Base-by-base conservation (phyloP, 2,329 filamentous ascomycete species). In the Aureobasidium sp. region DNA sequence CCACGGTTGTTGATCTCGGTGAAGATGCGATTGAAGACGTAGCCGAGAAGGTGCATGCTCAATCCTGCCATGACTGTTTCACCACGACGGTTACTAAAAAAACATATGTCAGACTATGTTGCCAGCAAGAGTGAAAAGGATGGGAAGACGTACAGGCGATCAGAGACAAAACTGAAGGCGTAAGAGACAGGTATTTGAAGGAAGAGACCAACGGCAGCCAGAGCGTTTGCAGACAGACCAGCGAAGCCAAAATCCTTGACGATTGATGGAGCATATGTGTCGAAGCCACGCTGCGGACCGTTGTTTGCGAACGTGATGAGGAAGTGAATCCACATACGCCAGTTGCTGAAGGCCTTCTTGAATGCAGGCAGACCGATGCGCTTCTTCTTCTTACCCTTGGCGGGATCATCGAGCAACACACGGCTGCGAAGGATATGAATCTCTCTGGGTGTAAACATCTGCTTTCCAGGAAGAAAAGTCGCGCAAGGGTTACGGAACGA, bases 1-100 rank as follows among this genome's bases (percentile, higher is more conserved):
- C 74, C 72, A 7, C 68, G 68, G 30, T 63, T 63, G 16, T 60
- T 61, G 17, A 75, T 59, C 53, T 74, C 71, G 0, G 76, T 77
- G 59, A 79, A 79, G 58, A 68, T 68, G 17, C 76, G 74, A 61
- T 79, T 79, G 65, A 79, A 74, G 49, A 79, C 67, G 56, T 79
- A 79, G 40, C 75, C 77, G 6, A 79, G 62, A 24, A 79, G 59
- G 53, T 78, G 73, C 58, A 69, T 69, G 52, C 63, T 70, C 22
- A 79, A 59, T 21, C 74, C 76, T 1, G 67, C 64, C 42, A 79
- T 76, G 53, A 79, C 76, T 0, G 76, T 79, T 57, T 78, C 74
- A 7, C 75, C 76, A 44, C 77, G 73, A 29, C 66, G 68, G 60
- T 77, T 71, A 55, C 70, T 75, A 32, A 7, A 30, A 10, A 12